Evolutionary conservation across 2,329 filamentous ascomycete genomes (phyloP).

Genomic region (Xylaria sp.): DNA sequence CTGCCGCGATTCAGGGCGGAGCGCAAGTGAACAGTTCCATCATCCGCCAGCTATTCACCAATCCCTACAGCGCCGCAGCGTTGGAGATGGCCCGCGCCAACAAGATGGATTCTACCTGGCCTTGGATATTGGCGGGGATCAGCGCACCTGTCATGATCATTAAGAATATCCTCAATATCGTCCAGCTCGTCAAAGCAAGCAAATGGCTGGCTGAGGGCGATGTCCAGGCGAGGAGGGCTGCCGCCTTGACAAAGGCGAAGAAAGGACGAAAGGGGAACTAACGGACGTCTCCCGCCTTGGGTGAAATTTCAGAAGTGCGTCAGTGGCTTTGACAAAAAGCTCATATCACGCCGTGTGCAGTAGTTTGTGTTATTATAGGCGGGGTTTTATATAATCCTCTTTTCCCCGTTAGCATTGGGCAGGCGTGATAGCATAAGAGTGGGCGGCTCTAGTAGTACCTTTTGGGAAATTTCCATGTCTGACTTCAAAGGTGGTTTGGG

Average conservation of each 20-base stretch:
- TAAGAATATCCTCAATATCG: constrained; percentile 94
- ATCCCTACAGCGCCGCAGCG: constrained; percentile 90
- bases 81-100: constrained; percentile 93
- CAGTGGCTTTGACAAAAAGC: constrained; percentile 12
- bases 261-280: constrained; percentile 41
- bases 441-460: constrained; percentile 9
- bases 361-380: constrained; percentile 16
- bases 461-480: constrained; percentile 7
- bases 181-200: constrained; percentile 94
- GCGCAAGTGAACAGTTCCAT: constrained; percentile 75
- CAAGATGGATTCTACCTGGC: constrained; percentile 80
- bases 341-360: constrained; percentile 9
- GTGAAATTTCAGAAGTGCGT: not conserved
- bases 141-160: constrained; percentile 87
- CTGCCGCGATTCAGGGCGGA: constrained; percentile 68
- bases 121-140: constrained; percentile 78
- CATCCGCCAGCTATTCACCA: constrained; percentile 81
- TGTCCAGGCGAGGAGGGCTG: constrained; percentile 67
- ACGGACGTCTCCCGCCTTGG: not conserved
- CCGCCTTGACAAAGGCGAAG: constrained; percentile 62
- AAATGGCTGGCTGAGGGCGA: constrained; percentile 95
- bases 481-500: constrained; percentile 8
- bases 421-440: constrained; percentile 38
- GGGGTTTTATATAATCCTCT: constrained; percentile 13
- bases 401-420: constrained; percentile 36